phyloP scores from a whole-genome alignment of 2,329 filamentous ascomycete species.

The Fusarium hainanense region DNA sequence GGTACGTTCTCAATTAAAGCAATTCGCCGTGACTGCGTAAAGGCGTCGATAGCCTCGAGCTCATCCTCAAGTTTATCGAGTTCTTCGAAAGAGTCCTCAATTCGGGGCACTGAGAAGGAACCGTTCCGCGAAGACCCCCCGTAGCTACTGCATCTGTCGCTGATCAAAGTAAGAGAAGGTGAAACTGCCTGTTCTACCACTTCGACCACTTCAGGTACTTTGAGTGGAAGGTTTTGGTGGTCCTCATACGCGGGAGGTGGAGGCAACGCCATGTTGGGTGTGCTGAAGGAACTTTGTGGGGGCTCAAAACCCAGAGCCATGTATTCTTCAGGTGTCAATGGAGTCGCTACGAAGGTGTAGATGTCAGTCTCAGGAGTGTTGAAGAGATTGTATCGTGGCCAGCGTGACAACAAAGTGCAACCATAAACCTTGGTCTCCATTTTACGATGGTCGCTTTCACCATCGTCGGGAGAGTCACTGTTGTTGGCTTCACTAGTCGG shows the following conservation, averaged over 20 bases:
- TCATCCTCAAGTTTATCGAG: conserved; percentile 71
- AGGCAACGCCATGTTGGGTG: conserved; percentile 41
- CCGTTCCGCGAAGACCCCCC: conserved; percentile 48
- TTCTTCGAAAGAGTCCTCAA: conserved; percentile 73
- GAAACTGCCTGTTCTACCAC: conserved; percentile 50
- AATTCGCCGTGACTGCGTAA: conserved; percentile 51
- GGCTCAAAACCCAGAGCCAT: conserved; percentile 30
- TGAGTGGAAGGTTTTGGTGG: conserved; percentile 41
- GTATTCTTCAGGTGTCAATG: conserved; percentile 48
- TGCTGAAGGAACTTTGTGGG: conserved; percentile 19
- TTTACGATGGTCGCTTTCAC: conserved; percentile 15
- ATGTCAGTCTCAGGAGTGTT: conserved; percentile 49
- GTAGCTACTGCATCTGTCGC: conserved; percentile 51
- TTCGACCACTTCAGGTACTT: conserved; percentile 47
- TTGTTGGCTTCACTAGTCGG: conserved; percentile 42
- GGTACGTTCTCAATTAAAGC: conserved; percentile 44
- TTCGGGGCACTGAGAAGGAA: conserved; percentile 58
- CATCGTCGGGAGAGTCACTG: conserved; percentile 24
- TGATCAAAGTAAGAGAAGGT: conserved; percentile 48
- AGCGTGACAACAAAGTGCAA: conserved; percentile 63
- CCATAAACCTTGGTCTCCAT: conserved; percentile 56
- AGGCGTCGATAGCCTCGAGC: conserved; percentile 63
- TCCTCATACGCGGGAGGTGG: conserved; percentile 43
- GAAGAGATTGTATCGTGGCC: conserved; percentile 41
- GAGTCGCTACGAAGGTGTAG: conserved; percentile 62